Evolutionary conservation across 208 protist genomes (phyloP).

Genomic region (Wallacemonas collosoma): DNA sequence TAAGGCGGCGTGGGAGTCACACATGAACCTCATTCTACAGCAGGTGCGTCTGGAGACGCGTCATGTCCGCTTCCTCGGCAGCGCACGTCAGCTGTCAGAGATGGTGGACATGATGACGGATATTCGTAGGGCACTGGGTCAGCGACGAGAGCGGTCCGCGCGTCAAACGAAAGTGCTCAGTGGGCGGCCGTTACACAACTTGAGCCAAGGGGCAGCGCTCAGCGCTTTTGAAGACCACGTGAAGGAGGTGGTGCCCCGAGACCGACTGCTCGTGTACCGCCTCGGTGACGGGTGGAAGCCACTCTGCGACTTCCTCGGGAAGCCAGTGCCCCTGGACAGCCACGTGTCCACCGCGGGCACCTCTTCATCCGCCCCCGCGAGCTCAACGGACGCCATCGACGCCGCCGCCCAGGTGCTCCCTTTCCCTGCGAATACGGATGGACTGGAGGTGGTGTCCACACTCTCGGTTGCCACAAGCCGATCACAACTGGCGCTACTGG

Average conservation of each 20-base stretch:
- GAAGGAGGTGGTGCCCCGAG: slow-evolving; percentile 62
- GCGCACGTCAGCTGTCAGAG: slow-evolving; percentile 39
- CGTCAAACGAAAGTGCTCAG: slow-evolving; percentile 32
- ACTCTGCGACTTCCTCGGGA: slow-evolving; percentile 67
- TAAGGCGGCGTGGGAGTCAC: slow-evolving; percentile 71
- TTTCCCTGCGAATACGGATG: slow-evolving; percentile 55
- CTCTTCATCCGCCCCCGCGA: neutral
- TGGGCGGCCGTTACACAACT: slow-evolving; percentile 23
- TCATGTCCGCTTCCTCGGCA: slow-evolving; percentile 12
- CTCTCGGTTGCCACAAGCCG: slow-evolving; percentile 41
- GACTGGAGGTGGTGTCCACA: slow-evolving; percentile 41
- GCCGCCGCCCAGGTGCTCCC: slow-evolving; percentile 25
- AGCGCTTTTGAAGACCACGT: slow-evolving; percentile 81
- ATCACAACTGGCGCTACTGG: slow-evolving; percentile 29
- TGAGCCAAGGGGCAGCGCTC: slow-evolving; percentile 47
- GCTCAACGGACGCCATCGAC: neutral
- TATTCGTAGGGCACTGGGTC: slow-evolving; percentile 31
- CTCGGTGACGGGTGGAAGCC: slow-evolving; percentile 78
- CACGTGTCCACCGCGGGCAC: neutral
- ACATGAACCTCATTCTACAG: slow-evolving; percentile 50
- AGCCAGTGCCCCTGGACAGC: slow-evolving; percentile 35
- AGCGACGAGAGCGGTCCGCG: slow-evolving; percentile 4
- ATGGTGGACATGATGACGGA: slow-evolving; percentile 67
- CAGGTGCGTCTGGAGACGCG: slow-evolving; percentile 47
- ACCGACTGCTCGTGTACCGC: slow-evolving; percentile 81